Evolutionary conservation across 179 eudicot genomes (phyloP).

Genomic region (Heliamphora pulchella): DNA sequence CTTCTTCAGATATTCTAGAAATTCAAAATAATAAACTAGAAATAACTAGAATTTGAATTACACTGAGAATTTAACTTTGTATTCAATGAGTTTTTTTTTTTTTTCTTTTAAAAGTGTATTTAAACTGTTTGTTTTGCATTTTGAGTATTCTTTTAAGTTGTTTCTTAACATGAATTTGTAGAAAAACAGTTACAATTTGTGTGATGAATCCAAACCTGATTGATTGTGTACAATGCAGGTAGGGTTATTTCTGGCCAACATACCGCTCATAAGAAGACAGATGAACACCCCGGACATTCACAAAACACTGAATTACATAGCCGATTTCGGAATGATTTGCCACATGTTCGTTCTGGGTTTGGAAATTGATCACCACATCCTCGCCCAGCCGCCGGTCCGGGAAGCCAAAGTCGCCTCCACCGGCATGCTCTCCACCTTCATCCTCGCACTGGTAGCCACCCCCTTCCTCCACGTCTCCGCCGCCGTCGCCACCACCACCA

Average conservation of each 20-base stretch:
- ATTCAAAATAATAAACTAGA: too few species aligned
- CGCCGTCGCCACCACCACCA: conserved; percentile 10
- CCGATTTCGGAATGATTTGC: conserved; percentile 71
- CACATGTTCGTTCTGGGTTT: conserved; percentile 81
- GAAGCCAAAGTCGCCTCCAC: conserved; percentile 59
- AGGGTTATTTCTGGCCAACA: conserved; percentile 53
- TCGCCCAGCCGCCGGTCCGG: conserved; percentile 41
- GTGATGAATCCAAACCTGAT: background rate
- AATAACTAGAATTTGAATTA: too few species aligned
- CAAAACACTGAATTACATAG: conserved; percentile 44
- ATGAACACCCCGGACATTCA: conserved; percentile 10
- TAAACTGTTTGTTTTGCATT: too few species aligned
- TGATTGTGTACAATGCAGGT: conserved; percentile 43
- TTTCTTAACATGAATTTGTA: too few species aligned
- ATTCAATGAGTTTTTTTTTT: too few species aligned
- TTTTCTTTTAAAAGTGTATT: too few species aligned
- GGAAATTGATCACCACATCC: conserved; percentile 57
- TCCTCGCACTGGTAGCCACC: conserved; percentile 33
- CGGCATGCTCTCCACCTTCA: conserved; percentile 59
- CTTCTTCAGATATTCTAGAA: too few species aligned
- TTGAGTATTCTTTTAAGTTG: too few species aligned
- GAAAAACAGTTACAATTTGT: too few species aligned
- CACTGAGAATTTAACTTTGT: too few species aligned
- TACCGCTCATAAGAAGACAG: conserved; percentile 19
- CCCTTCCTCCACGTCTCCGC: conserved; percentile 35